phyloP scores from a whole-genome alignment of 129 eudicot genomes.

The Solidago caesia region DNA sequence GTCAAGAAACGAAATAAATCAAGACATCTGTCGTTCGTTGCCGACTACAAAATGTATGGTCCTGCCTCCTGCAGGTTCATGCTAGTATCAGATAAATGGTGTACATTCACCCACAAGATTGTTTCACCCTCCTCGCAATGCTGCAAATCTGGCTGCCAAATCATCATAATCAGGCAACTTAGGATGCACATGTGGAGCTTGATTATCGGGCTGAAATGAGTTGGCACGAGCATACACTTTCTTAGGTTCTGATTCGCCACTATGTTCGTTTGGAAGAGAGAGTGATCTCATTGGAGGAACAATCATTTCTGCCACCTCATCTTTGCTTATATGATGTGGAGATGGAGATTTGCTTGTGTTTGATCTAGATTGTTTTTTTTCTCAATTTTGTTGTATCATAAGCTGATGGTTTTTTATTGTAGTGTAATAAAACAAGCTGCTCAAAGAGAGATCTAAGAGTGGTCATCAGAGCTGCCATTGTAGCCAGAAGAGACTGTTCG shows the following conservation, averaged over 20 bases:
- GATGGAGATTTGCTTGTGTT: constrained; percentile 41
- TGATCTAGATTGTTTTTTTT: constrained; percentile 42
- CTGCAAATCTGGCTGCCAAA: constrained; percentile 86
- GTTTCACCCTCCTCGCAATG: constrained; percentile 50
- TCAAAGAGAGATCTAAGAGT: too few relatives aligned
- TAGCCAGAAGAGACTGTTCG: too few relatives aligned
- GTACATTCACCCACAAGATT: background rate
- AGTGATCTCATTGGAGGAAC: constrained; percentile 56
- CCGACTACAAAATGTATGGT: too few relatives aligned
- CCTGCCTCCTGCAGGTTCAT: too few relatives aligned
- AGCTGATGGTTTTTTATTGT: too few relatives aligned
- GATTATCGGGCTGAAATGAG: constrained; percentile 77
- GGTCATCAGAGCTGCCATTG: too few relatives aligned
- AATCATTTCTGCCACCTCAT: constrained; percentile 35
- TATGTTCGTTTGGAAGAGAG: constrained; percentile 68
- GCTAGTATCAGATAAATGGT: too few relatives aligned
- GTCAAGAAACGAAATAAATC: too few relatives aligned
- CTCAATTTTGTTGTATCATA: constrained; percentile 14
- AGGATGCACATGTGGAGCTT: constrained; percentile 90
- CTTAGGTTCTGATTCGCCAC: constrained; percentile 31
- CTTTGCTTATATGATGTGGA: constrained; percentile 21
- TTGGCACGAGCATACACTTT: constrained; percentile 74
- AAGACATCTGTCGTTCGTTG: too few relatives aligned
- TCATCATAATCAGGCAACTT: constrained; percentile 95
- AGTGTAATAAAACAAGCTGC: too few relatives aligned